Percentiles rank a stretch among this genome's conserved stretches.
These are phyloP conservation scores for Elongisporangium undulatum DNA, from an alignment of 352 stramenopile genomes.

Conservation along the genomic window DNA sequence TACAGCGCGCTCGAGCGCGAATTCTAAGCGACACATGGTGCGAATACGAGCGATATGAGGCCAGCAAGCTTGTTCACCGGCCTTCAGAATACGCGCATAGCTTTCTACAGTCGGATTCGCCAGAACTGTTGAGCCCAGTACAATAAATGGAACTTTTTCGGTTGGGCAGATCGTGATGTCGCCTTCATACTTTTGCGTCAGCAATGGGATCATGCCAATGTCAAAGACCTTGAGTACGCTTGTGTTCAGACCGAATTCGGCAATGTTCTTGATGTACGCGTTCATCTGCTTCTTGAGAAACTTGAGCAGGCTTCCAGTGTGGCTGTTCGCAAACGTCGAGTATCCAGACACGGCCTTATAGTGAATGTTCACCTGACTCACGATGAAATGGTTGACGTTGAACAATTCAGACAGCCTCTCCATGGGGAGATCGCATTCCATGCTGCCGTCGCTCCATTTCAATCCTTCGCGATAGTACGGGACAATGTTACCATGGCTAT, in stretches of 20 bases:
- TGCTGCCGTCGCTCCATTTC: conserved; percentile 95
- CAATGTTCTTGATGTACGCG: conserved; percentile 86
- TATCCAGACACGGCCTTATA: conserved; percentile 86
- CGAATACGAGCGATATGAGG: conserved; percentile 94
- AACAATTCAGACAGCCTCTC: conserved; percentile 95
- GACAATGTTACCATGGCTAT: conserved; percentile 80
- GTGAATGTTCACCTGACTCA: conserved; percentile 92
- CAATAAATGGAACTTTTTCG: conserved; percentile 56
- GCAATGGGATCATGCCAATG: conserved; percentile 71
- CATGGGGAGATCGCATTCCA: conserved; percentile 95
- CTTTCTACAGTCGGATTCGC: conserved; percentile 69
- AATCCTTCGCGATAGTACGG: conserved; percentile 75
- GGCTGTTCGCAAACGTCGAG: conserved; percentile 61
- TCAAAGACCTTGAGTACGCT: conserved; percentile 81
- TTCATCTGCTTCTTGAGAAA: conserved; percentile 96
- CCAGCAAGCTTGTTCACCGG: conserved; percentile 91
- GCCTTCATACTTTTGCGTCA: conserved; percentile 96
- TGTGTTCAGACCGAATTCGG: conserved; percentile 82
- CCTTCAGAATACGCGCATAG: conserved; percentile 70
- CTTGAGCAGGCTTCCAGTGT: conserved; percentile 81
- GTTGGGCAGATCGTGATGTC: conserved; percentile 97
- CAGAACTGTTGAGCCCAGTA: conserved; percentile 40
- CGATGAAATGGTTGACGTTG: conserved; percentile 99
- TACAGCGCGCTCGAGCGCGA: conserved; percentile 91
- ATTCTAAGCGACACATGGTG: conserved; percentile 95